phyloP scores from a whole-genome alignment of 139 green algal species.

The Eudorina sp. region DNA sequence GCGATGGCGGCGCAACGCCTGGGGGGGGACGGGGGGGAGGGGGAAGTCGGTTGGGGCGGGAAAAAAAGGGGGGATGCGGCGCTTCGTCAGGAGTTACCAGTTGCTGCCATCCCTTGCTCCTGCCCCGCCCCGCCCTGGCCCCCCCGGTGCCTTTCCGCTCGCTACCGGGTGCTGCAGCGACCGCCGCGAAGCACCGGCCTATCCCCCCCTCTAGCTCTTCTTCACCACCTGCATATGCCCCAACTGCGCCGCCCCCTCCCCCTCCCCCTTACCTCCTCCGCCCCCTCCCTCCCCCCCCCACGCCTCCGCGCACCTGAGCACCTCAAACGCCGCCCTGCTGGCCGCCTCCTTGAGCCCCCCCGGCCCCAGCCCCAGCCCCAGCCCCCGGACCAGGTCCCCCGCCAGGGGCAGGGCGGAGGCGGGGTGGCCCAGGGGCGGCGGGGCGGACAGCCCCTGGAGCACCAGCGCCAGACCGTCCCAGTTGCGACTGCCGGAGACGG shows the following conservation, averaged over 20 bases:
- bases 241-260: too few species aligned
- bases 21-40: not conserved
- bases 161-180: too few species aligned
- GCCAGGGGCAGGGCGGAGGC: not conserved
- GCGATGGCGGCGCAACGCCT: slow-evolving; percentile 10
- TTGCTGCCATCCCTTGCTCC: too few species aligned
- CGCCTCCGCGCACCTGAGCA: not conserved
- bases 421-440: slow-evolving; percentile 25
- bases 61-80: not conserved
- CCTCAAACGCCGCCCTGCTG: not conserved
- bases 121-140: too few species aligned
- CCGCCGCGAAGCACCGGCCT: too few species aligned
- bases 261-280: not conserved
- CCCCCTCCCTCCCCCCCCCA: not conserved
- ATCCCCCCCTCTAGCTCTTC: too few species aligned
- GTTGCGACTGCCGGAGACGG: not conserved
- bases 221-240: too few species aligned
- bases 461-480: not conserved
- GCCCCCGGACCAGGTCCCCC: not conserved
- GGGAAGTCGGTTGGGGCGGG: not conserved
- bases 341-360: not conserved
- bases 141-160: too few species aligned
- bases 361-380: not conserved
- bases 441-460: slow-evolving; percentile 1
- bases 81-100: too few species aligned